Evolutionary conservation across 257 asterid species (phyloP), one percentile per base, ranked within the genome.

Genomic region (Orobanche coerulescens): DNA sequence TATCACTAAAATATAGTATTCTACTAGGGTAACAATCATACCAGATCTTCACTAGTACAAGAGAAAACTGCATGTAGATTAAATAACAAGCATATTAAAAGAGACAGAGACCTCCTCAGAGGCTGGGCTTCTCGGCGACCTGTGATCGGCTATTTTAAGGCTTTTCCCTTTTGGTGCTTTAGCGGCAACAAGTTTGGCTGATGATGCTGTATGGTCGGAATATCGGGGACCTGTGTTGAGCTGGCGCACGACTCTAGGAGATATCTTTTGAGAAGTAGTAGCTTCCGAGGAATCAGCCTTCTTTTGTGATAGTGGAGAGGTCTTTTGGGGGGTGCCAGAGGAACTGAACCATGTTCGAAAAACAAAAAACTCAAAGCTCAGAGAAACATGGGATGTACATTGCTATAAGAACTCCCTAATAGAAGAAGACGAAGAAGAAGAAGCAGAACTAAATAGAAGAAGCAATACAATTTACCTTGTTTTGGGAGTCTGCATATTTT

Each of bases 401-500:
- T 30, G 12, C 34, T 13, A 36, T 16, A 64, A 70, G 67, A 68
- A 54, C 61, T 16, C 28, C 70, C 42, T 19, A 62, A 70, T 18
- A 8, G 15, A 43, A 43, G 10, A 16, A 43, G 22, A 43, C 23
- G 5, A 5, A 15, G 6, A 18, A 20, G 13, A 67, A 22, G 6
- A 9, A 14, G 28, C 54, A 62, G 68, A 19, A 66, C 26, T 69
- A 44, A 48, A 39, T 2, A 64, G 54, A 52, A 34, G 20, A 16
- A 19, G 60, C 18, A 60, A 61, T 46, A 46, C 7, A 5, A 44
- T 28, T 58, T 76, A 89, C 97, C 94, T 90, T 76, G 82, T 76
- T 76, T 82, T 87, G 61, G 94, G 95, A 56, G 94, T 84, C 90
- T 90, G 95, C 97, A 90, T 90, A 72, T 67, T 73, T 77, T 70